A percentile compares a stretch with the other conserved stretches of the same genome.
phyloP scores from a whole-genome alignment of 352 stramenopile genomes.

The Phytopythium helicoides region DNA sequence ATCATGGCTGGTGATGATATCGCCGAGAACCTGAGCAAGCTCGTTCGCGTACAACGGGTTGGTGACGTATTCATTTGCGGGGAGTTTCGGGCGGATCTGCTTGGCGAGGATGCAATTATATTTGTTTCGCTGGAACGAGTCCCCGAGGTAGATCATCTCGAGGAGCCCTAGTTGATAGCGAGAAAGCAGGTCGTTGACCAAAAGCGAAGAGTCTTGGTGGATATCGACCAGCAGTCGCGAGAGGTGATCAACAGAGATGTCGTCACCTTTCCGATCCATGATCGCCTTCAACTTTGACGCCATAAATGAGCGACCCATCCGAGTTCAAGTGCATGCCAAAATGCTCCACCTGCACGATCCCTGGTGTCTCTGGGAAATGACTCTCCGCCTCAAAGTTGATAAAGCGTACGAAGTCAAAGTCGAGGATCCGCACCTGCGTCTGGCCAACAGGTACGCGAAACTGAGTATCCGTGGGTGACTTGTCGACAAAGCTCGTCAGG shows the following conservation, averaged over 20 bases:
- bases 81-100: conserved; percentile 95
- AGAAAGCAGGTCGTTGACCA: conserved; percentile 96
- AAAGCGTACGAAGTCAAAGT: conserved; percentile 97
- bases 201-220: conserved; percentile 94
- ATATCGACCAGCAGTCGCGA: conserved; percentile 96
- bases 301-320: conserved; percentile 79
- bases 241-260: conserved; percentile 96
- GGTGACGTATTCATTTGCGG: conserved; percentile 93
- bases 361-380: conserved; percentile 92
- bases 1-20: conserved; percentile 93
- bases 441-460: conserved; percentile 90
- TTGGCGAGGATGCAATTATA: conserved; percentile 98
- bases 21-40: conserved; percentile 93
- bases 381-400: conserved; percentile 99
- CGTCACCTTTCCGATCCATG: conserved; percentile 94
- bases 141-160: conserved; percentile 95
- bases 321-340: conserved; percentile 91
- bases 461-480: conserved; percentile 70
- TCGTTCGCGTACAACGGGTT: conserved; percentile 96
- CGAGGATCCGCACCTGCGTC: conserved; percentile 94
- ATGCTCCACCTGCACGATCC: conserved; percentile 95
- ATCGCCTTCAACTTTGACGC: conserved; percentile 94
- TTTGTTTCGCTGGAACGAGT: conserved; percentile 95
- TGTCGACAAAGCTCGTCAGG: conserved; percentile 93
- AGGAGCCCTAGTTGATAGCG: conserved; percentile 95